These are phyloP conservation scores for Neoarthrinium moseri DNA, from an alignment of 2,329 filamentous ascomycete genomes.

Conservation along the genomic window DNA sequence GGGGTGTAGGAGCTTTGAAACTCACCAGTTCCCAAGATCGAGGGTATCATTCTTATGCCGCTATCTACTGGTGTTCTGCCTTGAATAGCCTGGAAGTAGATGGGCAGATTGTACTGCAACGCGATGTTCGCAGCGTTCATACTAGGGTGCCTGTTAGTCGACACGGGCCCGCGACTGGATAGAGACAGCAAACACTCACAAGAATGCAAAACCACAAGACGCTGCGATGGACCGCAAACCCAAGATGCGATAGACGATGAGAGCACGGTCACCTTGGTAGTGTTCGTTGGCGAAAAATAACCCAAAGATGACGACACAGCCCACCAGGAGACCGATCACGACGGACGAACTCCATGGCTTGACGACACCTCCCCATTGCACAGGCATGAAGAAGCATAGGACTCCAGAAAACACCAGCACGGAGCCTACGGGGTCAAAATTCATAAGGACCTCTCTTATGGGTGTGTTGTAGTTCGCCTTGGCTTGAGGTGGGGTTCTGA, in stretches of 20 bases:
- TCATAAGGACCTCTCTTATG: not conserved
- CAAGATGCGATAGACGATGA: not conserved
- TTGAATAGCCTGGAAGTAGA: slow-evolving; percentile 31
- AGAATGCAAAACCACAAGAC: not conserved
- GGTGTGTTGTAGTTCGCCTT: not conserved
- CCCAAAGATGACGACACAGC: not conserved
- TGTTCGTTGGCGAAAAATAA: not conserved
- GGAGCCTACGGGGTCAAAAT: not conserved
- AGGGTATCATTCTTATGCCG: not conserved
- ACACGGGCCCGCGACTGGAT: not conserved
- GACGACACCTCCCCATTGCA: not conserved
- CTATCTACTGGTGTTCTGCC: slow-evolving; percentile 10
- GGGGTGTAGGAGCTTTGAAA: not conserved
- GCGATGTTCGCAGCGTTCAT: not conserved
- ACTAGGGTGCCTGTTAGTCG: not conserved
- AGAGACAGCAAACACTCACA: not conserved
- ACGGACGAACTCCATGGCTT: not conserved
- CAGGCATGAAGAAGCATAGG: not conserved
- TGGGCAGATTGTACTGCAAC: slow-evolving; percentile 17
- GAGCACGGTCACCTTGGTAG: not conserved
- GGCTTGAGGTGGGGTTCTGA: slow-evolving; percentile 4
- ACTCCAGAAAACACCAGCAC: not conserved
- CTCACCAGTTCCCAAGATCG: not conserved
- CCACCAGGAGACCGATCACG: not conserved
- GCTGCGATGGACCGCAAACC: not conserved